Evolutionary conservation across 2,329 filamentous ascomycete genomes (phyloP), one percentile per base, ranked within the genome.

Genomic region (Talaromyces atroroseus): DNA sequence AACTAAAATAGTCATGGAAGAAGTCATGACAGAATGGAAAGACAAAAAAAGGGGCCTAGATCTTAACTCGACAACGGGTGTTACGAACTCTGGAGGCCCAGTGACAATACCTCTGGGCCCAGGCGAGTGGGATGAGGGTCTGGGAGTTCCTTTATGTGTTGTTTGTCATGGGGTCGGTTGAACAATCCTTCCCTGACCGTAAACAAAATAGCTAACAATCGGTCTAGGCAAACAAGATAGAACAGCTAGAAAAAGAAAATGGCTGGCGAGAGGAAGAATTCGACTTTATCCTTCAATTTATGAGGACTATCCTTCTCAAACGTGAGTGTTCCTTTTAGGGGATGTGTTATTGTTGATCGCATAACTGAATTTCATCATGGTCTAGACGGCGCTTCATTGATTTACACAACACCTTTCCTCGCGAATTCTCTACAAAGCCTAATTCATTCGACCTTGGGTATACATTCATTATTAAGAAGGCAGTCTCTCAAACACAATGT

Each of bases 231-330:
- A 90, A 95, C 73, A 91, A 89, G 71, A 95, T 97, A 71, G 92
- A 97, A 67, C 82, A 84, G 40, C 74, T 99, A 57, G 94, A 97
- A 74, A 90, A 89, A 70, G 92, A 90, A 51, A 86, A 92, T 58
- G 85, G 88, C 14, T 99, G 92, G 91, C 92, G 91, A 73, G 94
- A 99, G 72, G 90, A 95, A 63, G 88, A 95, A 65, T 99, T 99
- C 66, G 94, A 99, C 71, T 92, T 94, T 63, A 89, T 99, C 45
- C 80, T 96, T 58, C 94, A 99, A 69, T 95, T 92, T 70, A 77
- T 99, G 67, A 84, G 94, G 62, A 97, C 94, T 0, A 85, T 95
- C 40, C 76, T 99, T 44, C 78, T 99, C 61, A 92, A 92, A 78
- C 83, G 91, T 92, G 75, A 73, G 86, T 65, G 49, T 68, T 49